phyloP scores from a whole-genome alignment of 1,284 basidiomycete genomes.

The Naganishia sp. region DNA sequence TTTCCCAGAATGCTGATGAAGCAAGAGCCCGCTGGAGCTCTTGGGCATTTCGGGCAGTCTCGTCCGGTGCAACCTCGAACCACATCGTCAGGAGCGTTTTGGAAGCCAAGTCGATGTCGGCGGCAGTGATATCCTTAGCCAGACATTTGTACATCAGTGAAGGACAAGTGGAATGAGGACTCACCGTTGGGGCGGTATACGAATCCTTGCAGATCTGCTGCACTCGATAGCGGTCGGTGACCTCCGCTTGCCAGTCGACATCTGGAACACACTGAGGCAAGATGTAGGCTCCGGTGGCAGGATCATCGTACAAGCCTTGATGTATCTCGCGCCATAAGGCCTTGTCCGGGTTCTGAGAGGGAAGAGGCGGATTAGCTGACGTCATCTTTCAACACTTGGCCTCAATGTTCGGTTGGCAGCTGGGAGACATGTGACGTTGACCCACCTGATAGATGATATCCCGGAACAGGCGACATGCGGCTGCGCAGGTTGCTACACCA shows the following conservation, averaged over 20 bases:
- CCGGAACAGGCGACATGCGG: conserved; percentile 41
- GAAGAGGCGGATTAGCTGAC: background rate
- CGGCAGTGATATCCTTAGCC: conserved; percentile 21
- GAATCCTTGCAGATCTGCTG: conserved; percentile 36
- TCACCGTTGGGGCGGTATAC: conserved; percentile 7
- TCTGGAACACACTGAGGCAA: background rate
- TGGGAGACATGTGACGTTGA: background rate
- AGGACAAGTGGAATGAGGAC: background rate
- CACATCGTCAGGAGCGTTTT: conserved; percentile 41
- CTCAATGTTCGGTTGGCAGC: no score
- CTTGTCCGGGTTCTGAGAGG: conserved; percentile 42
- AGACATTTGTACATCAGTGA: no score
- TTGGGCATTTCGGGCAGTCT: conserved; percentile 1
- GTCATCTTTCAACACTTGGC: conserved; percentile 11
- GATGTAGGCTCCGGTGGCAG: conserved; percentile 37
- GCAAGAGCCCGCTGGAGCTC: conserved; percentile 8
- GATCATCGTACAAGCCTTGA: conserved; percentile 44
- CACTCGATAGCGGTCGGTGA: conserved; percentile 41
- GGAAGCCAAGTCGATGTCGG: conserved; percentile 36
- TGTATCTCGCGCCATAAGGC: conserved; percentile 47
- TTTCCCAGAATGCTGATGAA: conserved; percentile 20
- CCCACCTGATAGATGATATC: conserved; percentile 45
- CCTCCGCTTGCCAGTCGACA: conserved; percentile 40
- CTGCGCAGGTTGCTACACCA: conserved; percentile 36
- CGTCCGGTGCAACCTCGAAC: conserved; percentile 36